Base-by-base conservation (phyloP, 805 yeast species). In the Zygosaccharomyces gambellarensis region DNA sequence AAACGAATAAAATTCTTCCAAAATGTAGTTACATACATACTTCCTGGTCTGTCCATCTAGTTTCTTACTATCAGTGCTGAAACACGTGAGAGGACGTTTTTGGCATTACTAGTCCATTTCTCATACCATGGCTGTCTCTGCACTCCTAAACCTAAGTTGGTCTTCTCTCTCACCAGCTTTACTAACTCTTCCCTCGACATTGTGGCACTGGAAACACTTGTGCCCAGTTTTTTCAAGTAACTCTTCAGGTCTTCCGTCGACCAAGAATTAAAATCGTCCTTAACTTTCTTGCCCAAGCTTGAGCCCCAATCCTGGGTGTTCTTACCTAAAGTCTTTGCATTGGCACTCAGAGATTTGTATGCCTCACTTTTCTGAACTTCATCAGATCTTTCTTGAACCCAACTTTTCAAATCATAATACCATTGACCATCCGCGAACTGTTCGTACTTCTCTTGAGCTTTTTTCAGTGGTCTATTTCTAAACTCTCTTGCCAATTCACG, bases 141-240 rank as follows among this genome's bases (percentile, higher is more conserved):
- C 4, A 48, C 39, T 8, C 67, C 67, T 25, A 63, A 58, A 47
- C 73, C 72, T 64, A 75, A 64, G 45, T 60, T 56, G 1, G 79
- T 70, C 52, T 75, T 76, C 30, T 68, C 63, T 51, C 72, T 72
- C 7, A 78, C 78, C 47, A 64, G 51, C 3, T 62, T 51, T 17
- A 70, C 48, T 51, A 77, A 61, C 22, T 75, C 73, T 8, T 69
- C 68, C 36, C 62, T 61, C 4, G 64, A 48, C 43, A 53, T 28
- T 2, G 51, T 40, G 0, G 53, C 52, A n/a, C 60, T 55, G 1
- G 61, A 53, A 28, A 65, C 48, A 12, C 67, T 62, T 36, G 67
- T 58, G n/a, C 80, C 80, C 59, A 71, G 76, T 3, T 72, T 64
- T 14, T 64, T 60, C 49, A 77, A 58, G 54, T 76, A 77, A 12